Base-by-base conservation (phyloP, 148 eudicot species). In the Vaccinium macrocarpon region DNA sequence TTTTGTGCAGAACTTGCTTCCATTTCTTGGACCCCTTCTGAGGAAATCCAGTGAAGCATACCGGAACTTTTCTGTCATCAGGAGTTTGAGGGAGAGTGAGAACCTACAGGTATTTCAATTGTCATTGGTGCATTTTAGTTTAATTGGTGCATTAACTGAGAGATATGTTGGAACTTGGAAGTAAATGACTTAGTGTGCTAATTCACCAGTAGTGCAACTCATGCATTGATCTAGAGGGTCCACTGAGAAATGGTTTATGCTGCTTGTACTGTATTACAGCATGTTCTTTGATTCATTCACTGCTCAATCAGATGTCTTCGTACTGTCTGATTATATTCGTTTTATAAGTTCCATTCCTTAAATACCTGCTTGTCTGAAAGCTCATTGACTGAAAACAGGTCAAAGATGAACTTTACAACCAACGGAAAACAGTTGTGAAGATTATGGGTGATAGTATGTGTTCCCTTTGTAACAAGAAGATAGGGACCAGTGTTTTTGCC, bases 401-500 rank as follows among this genome's bases (percentile, higher is more conserved):
- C n/a, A 97, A 94, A 92, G 97, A 93, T 82, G 98, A 95, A 79
- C 94, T 97, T n/a, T 97, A 90, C 85, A 83, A 78, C 77, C 91
- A 93, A 87, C 87, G 98, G 84, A 95, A 95, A 86, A 92, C 91
- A n/a, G 90, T 86, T 35, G 96, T 97, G 85, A 97, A 97, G 88
- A 91, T 97, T 62, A 94, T 91, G 0, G 88, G 96, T 49, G 98
- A 97, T 48, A 97, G 95, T 72, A 92, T 90, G 91, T 97, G 99
- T 76, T 91, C 98, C 55, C 95, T 97, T 42, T 97, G 99, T 92
- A 92, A 90, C 91, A 97, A 97, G 89, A 95, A 97, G 91, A 92
- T 97, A 19, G 99, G 99, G 79, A 90, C 93, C n/a, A 97, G 99
- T 86, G 99, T 95, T 27, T 97, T 97, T 88, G 98, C 99, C n/a